Conservation (phyloP, 176 grass and related monocot species). For the Poa pratensis region DNA sequence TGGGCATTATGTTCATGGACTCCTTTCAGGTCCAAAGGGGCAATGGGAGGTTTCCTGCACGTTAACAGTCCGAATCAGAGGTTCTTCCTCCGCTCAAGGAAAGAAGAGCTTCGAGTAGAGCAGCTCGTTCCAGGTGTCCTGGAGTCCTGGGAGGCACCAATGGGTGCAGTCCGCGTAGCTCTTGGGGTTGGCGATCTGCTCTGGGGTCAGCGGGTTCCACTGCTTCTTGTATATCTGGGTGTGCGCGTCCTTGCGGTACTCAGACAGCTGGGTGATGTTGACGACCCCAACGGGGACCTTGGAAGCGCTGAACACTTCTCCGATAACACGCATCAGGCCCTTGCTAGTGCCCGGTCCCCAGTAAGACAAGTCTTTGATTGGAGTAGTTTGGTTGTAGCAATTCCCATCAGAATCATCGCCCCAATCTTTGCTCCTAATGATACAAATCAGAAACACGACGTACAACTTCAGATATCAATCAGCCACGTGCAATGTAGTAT, state of each 20-base stretch:
- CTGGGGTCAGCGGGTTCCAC: constrained; percentile 67
- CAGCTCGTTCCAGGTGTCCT: constrained; percentile 97
- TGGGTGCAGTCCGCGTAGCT: constrained; percentile 91
- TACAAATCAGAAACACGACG: not conserved
- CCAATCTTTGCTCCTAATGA: constrained; percentile 83
- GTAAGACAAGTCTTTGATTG: constrained; percentile 64
- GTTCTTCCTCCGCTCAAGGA: constrained; percentile 42
- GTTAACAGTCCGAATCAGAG: not conserved
- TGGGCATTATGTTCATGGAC: not conserved
- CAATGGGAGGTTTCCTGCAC: not conserved
- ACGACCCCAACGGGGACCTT: constrained; percentile 65
- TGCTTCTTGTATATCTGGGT: constrained; percentile 98
- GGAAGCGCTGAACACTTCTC: constrained; percentile 54
- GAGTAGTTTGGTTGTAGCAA: constrained; percentile 89
- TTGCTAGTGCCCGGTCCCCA: constrained; percentile 81
- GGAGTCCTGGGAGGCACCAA: constrained; percentile 93
- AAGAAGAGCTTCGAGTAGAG: constrained; percentile 81
- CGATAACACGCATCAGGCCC: constrained; percentile 75
- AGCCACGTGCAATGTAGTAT: not conserved
- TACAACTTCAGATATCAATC: not conserved
- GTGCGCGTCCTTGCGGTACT: constrained; percentile 92
- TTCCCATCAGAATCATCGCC: constrained; percentile 76
- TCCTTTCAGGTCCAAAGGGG: not conserved
- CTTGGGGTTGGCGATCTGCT: constrained; percentile 73
- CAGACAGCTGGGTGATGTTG: constrained; percentile 91